Percentiles rank a stretch among this genome's conserved stretches.
phyloP scores from a whole-genome alignment of 306 rosid genomes.

The Herpetospermum pedunculosum region DNA sequence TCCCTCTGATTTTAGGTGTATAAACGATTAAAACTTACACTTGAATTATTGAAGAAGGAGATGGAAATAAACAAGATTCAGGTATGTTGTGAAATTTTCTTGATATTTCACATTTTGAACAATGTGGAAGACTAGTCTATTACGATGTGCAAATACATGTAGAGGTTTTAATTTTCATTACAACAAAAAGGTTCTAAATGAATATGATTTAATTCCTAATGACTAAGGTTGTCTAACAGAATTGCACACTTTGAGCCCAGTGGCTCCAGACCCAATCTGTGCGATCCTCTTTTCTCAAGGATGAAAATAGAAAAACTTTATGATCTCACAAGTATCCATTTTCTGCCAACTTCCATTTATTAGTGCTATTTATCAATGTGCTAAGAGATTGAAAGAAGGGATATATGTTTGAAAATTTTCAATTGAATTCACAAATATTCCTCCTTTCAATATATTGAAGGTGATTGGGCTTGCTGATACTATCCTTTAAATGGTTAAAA shows the following conservation, averaged over 20 bases:
- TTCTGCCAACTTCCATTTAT: not conserved
- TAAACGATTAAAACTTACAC: constrained; percentile 77
- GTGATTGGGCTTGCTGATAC: constrained; percentile 11
- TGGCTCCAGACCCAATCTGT: not conserved
- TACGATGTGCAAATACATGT: not conserved
- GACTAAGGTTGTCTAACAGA: not conserved
- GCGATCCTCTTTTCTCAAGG: not conserved
- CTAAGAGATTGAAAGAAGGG: not conserved
- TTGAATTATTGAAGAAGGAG: constrained; percentile 95
- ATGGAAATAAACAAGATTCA: constrained; percentile 97
- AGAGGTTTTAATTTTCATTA: not conserved
- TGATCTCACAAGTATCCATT: not conserved
- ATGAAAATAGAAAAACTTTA: not conserved
- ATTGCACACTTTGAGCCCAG: not conserved
- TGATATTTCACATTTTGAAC: not conserved
- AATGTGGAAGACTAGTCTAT: not conserved
- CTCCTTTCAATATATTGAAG: not conserved
- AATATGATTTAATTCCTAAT: not conserved
- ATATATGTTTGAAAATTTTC: not conserved
- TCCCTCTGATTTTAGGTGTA: constrained; percentile 42
- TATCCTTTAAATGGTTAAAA: constrained; percentile 9
- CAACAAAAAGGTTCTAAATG: not conserved
- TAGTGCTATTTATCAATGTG: not conserved
- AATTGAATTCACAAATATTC: not conserved
- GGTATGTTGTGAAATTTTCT: constrained; percentile 31